Base-by-base conservation (phyloP, 2,329 filamentous ascomycete species). In the Aspergillus quadrilineatus region DNA sequence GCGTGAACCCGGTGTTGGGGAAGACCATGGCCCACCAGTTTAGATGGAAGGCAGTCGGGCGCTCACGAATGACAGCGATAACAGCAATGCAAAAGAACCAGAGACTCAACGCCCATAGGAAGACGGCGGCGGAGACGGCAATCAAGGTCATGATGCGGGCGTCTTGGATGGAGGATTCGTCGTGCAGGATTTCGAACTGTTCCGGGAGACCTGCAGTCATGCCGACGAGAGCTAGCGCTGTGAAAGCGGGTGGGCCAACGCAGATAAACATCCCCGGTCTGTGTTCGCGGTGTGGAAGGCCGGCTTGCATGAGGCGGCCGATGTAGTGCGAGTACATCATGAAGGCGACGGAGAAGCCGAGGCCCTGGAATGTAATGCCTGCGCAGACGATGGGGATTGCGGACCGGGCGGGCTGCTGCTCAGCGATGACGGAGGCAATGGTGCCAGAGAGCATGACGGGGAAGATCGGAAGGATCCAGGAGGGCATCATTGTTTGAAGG, bases 251-350 rank as follows among this genome's bases (percentile, higher is more conserved):
- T 1, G 88, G 87, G 0, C 88, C 88, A n/a, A 90, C 88, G 58
- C 85, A 87, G 76, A 91, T 89, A 76, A 89, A 90, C 68, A 91
- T 82, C 0, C 84, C 87, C 0, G 88, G 85, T 50, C 88, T 78
- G 59, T 87, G 85, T 65, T 88, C 85, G 6, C 82, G 78, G 61
- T 77, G 72, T 0, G 87, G 87, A 14, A 89, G 79, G 1, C 87
- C 83, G 1, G 80, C 78, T 62, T 85, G 81, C 84, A 90, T 88
- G n/a, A 90, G 77, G 4, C 88, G 82, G 42, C 85, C 85, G 55
- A 90, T 82, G 78, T 89, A 89, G 68, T 87, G 83, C 0, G 87
- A 79, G 66, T 89, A 89, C 85, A 90, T 89, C 73, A 89, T 80
- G 52, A 86, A 79, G 3, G 86, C 82, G n/a, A 90, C 81, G 9